These are phyloP conservation scores for Davidsoniella australis DNA, from an alignment of 2,329 filamentous ascomycete genomes.

Conservation along the genomic window DNA sequence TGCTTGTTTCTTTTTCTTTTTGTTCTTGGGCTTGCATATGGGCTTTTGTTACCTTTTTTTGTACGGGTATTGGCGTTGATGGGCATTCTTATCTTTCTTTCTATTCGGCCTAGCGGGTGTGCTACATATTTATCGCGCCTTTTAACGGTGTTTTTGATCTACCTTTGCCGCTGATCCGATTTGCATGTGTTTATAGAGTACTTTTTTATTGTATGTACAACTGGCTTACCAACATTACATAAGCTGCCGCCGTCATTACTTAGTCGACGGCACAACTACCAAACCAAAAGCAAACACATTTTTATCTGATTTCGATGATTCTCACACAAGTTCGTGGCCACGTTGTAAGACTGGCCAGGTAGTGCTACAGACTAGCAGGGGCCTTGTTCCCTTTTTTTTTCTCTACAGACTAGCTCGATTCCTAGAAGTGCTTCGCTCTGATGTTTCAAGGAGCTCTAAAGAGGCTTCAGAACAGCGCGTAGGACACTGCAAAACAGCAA, in stretches of 20 bases:
- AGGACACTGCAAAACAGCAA: too few species aligned
- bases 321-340: background rate
- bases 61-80: constrained; percentile 3
- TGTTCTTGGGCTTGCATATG: background rate
- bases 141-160: too few species aligned
- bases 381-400: background rate
- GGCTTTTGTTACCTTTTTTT: background rate
- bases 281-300: too few species aligned
- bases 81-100: constrained; percentile 1
- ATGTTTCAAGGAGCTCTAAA: constrained; percentile 8
- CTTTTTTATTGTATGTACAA: background rate
- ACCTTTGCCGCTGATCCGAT: background rate
- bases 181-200: background rate
- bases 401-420: background rate
- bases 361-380: background rate
- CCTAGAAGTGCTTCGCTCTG: background rate
- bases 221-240: background rate
- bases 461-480: background rate
- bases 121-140: too few species aligned
- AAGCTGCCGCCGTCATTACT: background rate
- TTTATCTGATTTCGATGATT: background rate
- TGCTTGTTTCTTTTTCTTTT: background rate
- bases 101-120: too few species aligned
- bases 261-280: too few species aligned
- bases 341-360: background rate